phyloP scores from a whole-genome alignment of 768 basidiomycete species.

The Coprinellus micaceus region DNA sequence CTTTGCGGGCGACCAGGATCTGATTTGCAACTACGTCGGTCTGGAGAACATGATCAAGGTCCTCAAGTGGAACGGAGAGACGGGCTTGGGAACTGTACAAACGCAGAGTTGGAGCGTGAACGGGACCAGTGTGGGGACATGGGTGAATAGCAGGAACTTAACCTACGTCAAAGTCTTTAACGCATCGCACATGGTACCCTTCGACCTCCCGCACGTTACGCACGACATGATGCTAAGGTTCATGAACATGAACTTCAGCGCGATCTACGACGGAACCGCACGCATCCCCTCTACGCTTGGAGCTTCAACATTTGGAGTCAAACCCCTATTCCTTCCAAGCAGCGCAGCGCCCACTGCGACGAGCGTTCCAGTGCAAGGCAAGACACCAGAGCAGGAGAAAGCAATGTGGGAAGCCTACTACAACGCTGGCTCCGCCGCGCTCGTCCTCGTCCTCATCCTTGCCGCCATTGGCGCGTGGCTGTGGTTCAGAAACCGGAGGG shows the following conservation, averaged over 20 bases:
- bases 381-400: conserved; percentile 73
- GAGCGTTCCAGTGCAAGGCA: conserved; percentile 36
- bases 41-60: conserved; percentile 80
- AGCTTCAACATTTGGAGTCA: conserved; percentile 37
- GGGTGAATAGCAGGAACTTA: conserved; percentile 85
- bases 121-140: conserved; percentile 77
- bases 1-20: conserved; percentile 93
- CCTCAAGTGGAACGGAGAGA: conserved; percentile 82
- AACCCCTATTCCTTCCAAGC: conserved; percentile 56
- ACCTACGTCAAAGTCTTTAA: conserved; percentile 94
- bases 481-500: conserved; percentile 67
- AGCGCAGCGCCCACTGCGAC: conserved; percentile 25
- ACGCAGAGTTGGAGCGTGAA: conserved; percentile 76
- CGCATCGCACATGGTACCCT: conserved; percentile 94
- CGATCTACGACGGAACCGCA: conserved; percentile 69
- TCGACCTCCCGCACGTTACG: conserved; percentile 79
- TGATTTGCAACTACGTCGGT: conserved; percentile 95
- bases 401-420: conserved; percentile 98
- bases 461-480: conserved; percentile 68
- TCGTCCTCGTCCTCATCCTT: conserved; percentile 76
- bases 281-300: conserved; percentile 81
- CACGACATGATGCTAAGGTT: conserved; percentile 99
- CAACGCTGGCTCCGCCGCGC: conserved; percentile 83
- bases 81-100: conserved; percentile 75
- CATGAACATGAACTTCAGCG: conserved; percentile 86